phyloP scores from a whole-genome alignment of 1,284 basidiomycete genomes.

The Ceratobasidium sp. region DNA sequence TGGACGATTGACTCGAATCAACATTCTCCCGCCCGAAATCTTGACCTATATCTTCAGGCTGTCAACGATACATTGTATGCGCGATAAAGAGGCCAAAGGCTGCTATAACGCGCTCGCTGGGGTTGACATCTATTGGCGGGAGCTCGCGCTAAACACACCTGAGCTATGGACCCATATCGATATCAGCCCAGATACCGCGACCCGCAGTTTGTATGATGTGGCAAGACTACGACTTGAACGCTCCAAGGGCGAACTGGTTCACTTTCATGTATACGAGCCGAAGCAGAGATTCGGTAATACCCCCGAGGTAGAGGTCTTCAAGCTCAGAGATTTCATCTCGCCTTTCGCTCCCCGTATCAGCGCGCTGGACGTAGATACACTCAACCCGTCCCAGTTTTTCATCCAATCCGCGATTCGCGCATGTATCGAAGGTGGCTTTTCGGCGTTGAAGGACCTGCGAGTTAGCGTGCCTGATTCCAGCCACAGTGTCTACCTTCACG shows the following conservation, averaged over 20 bases:
- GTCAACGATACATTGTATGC: neutral
- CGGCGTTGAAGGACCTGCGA: neutral
- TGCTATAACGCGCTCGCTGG: neutral
- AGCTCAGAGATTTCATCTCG: neutral
- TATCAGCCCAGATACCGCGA: neutral
- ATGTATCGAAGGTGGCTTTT: neutral
- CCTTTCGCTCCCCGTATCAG: neutral
- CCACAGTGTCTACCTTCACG: too few relatives aligned
- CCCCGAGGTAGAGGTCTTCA: neutral
- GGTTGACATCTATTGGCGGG: conserved; percentile 5
- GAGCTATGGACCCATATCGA: conserved; percentile 21
- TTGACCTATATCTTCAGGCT: neutral
- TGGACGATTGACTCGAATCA: conserved; percentile 1
- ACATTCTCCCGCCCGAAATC: conserved; percentile 2
- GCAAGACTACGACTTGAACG: neutral
- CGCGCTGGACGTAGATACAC: neutral
- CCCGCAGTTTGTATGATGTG: neutral
- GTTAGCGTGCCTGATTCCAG: neutral
- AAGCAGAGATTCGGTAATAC: neutral
- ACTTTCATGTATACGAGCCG: neutral
- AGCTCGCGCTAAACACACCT: neutral
- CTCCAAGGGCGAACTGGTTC: neutral
- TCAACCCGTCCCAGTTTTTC: too few relatives aligned
- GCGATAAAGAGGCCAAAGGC: too few relatives aligned
- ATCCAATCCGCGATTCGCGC: neutral